Evolutionary conservation across 306 rosid species (phyloP).

Genomic region (Parietaria judaica): DNA sequence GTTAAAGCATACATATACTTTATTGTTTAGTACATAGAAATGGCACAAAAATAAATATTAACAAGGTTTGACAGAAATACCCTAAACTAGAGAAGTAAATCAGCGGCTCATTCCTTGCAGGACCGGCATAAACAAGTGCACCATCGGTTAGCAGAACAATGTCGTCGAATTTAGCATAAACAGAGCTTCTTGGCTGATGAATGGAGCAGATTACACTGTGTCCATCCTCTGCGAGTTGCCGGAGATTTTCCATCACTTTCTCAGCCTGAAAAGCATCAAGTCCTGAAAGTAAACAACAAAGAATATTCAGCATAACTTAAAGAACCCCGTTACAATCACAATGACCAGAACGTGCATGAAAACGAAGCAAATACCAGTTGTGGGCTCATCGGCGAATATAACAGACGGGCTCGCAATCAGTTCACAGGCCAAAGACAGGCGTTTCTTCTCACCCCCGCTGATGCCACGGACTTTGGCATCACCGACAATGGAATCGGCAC

Average conservation of each 20-base stretch:
- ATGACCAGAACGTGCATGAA: too few relatives aligned
- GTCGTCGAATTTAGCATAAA: slow-evolving; percentile 77
- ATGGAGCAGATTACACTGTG: slow-evolving; percentile 95
- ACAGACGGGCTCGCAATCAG: slow-evolving; percentile 91
- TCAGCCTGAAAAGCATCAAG: slow-evolving; percentile 98
- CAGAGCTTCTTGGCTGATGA: slow-evolving; percentile 90
- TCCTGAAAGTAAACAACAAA: slow-evolving; percentile 35
- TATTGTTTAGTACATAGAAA: background rate
- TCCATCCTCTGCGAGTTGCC: slow-evolving; percentile 79
- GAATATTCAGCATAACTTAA: too few relatives aligned
- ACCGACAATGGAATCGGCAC: slow-evolving; percentile 85
- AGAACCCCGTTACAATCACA: too few relatives aligned
- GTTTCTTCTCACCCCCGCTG: slow-evolving; percentile 94
- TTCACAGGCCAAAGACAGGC: slow-evolving; percentile 83
- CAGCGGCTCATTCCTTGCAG: slow-evolving; percentile 63
- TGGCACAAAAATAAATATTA: background rate
- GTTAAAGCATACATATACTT: slow-evolving; percentile 5
- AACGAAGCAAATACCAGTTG: slow-evolving; percentile 44
- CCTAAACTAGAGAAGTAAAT: slow-evolving; percentile 74
- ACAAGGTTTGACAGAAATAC: slow-evolving; percentile 37
- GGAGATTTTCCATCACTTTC: slow-evolving; percentile 86
- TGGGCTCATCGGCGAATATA: slow-evolving; percentile 92
- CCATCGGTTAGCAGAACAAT: slow-evolving; percentile 83
- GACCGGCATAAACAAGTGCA: slow-evolving; percentile 84
- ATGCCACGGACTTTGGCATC: slow-evolving; percentile 87